A percentile compares a stretch with the other conserved stretches of the same genome.
These are phyloP conservation scores for Erodium maritimum DNA, from an alignment of 345 rosid genomes.

Conservation along the genomic window DNA sequence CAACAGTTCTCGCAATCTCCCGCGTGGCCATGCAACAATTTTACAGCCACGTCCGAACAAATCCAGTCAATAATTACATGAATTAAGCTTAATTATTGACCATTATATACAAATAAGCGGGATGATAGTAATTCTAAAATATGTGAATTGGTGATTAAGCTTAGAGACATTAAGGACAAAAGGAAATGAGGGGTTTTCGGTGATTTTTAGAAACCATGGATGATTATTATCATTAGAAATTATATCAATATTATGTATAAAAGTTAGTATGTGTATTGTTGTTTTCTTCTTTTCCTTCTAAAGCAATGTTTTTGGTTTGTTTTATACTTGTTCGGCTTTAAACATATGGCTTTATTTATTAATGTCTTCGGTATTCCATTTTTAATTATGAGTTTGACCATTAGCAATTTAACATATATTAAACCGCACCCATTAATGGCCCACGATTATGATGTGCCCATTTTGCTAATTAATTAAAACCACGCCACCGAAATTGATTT, in stretches of 20 bases:
- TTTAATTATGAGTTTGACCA: too few species aligned
- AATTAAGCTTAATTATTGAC: background rate
- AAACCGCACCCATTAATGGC: too few species aligned
- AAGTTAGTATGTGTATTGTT: background rate
- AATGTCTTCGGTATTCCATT: background rate
- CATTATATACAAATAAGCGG: too few species aligned
- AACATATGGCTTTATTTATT: background rate
- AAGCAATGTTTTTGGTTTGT: conserved; percentile 10
- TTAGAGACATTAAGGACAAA: background rate
- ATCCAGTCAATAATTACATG: conserved; percentile 34
- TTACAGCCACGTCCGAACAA: conserved; percentile 28
- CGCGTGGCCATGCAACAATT: conserved; percentile 44
- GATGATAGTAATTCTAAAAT: background rate
- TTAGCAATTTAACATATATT: background rate
- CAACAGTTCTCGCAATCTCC: conserved; percentile 34
- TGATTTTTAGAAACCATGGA: background rate
- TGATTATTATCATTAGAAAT: background rate
- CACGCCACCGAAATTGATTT: too few species aligned
- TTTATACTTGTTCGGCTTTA: background rate
- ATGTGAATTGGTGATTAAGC: background rate
- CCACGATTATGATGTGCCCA: background rate
- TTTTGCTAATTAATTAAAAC: too few species aligned
- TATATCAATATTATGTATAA: conserved; percentile 14
- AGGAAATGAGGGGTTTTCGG: conserved; percentile 12
- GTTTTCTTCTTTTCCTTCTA: conserved; percentile 1